Conservation (phyloP, 768 basidiomycete species). For the Imleria badia region DNA sequence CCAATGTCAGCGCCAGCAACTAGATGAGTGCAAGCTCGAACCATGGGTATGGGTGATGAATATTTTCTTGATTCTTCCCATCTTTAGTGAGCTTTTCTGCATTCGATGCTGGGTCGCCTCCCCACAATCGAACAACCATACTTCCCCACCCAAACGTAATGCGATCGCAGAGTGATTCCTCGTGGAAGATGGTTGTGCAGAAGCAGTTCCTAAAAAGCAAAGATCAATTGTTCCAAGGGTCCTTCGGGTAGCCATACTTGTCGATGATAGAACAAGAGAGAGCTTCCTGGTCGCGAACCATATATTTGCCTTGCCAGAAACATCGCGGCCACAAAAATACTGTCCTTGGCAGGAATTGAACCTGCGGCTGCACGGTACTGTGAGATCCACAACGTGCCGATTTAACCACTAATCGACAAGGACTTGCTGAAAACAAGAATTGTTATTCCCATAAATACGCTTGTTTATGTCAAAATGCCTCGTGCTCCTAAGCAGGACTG, state of each 20-base stretch:
- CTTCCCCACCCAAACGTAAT: constrained; percentile 61
- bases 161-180: constrained; percentile 77
- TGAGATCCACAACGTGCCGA: constrained; percentile 40
- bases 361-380: constrained; percentile 38
- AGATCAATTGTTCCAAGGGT: constrained; percentile 45
- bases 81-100: constrained; percentile 69
- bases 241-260: constrained; percentile 19
- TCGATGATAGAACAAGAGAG: neutral
- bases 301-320: too few relatives aligned
- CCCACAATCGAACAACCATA: constrained; percentile 86
- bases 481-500: neutral
- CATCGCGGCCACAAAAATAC: constrained; percentile 5
- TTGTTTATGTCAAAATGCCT: too few relatives aligned
- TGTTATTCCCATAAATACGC: neutral
- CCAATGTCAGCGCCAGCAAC: neutral
- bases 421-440: constrained; percentile 17
- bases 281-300: neutral
- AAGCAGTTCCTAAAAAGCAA: constrained; percentile 80
- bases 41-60: constrained; percentile 92
- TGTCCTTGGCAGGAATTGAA: constrained; percentile 42
- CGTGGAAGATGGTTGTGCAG: constrained; percentile 76
- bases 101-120: constrained; percentile 81
- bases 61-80: constrained; percentile 78
- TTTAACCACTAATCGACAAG: constrained; percentile 46
- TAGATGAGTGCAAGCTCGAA: constrained; percentile 23